A percentile compares a stretch with the other conserved stretches of the same genome.
phyloP scores from a whole-genome alignment of 2,329 filamentous ascomycete species.

The Davidsoniella australis region DNA sequence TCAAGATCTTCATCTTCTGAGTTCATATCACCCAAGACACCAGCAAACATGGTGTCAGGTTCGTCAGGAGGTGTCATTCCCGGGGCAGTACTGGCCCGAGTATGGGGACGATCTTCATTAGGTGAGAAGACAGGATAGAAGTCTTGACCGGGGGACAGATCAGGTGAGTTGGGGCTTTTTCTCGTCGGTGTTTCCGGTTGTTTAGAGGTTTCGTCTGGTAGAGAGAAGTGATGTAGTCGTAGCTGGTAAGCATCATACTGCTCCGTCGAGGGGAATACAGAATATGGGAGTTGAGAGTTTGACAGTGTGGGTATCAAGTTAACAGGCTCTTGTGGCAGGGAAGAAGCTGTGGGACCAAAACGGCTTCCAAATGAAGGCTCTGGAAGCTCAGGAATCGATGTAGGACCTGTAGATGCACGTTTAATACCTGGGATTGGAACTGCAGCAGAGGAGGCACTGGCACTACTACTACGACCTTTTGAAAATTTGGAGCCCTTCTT shows the following conservation, averaged over 20 bases:
- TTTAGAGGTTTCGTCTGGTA: background rate
- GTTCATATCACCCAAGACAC: constrained; percentile 9
- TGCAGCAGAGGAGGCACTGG: background rate
- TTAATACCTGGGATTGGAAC: background rate
- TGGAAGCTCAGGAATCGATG: background rate
- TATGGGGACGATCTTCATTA: background rate
- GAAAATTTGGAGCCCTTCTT: background rate
- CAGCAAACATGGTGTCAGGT: constrained; percentile 9
- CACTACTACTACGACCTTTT: background rate
- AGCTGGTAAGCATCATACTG: background rate
- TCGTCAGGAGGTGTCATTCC: background rate
- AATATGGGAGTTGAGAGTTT: too few relatives aligned
- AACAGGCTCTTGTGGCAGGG: background rate
- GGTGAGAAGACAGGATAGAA: constrained; percentile 7
- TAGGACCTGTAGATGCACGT: background rate
- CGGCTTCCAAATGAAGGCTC: background rate
- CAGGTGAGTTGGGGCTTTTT: background rate
- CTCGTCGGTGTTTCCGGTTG: background rate
- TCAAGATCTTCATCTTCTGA: constrained; percentile 1
- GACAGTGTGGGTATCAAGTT: too few relatives aligned
- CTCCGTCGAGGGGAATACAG: background rate
- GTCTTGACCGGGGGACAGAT: background rate
- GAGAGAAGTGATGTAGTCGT: too few relatives aligned
- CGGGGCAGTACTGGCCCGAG: constrained; percentile 1
- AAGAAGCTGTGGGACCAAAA: background rate